These are phyloP conservation scores for Calocybe cyanea DNA, from an alignment of 768 basidiomycete species.

Conservation along the genomic window DNA sequence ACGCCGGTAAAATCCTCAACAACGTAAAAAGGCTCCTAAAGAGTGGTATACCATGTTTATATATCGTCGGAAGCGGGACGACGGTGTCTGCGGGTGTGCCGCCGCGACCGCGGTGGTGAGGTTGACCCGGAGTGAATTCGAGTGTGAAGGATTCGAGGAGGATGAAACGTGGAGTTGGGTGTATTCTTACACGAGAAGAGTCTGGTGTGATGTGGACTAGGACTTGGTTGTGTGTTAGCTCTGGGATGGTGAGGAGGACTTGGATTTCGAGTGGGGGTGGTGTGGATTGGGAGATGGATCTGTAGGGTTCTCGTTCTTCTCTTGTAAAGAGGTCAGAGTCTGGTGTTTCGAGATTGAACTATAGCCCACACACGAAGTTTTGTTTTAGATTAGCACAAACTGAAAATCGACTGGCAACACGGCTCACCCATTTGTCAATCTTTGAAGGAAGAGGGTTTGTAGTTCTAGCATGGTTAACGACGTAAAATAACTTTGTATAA, in stretches of 20 bases:
- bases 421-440: constrained; percentile 78
- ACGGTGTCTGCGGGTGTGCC: constrained; percentile 34
- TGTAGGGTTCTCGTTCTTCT: constrained; percentile 56
- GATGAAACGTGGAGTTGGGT: constrained; percentile 65
- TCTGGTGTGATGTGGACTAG: constrained; percentile 63
- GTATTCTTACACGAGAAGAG: constrained; percentile 57
- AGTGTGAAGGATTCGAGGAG: constrained; percentile 73
- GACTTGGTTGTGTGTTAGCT: constrained; percentile 64
- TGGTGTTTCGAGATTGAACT: constrained; percentile 84
- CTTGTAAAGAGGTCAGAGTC: constrained; percentile 68
- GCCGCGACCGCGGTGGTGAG: not conserved
- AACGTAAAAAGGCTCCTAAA: constrained; percentile 76
- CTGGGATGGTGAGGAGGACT: constrained; percentile 68
- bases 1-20: constrained; percentile 70
- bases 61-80: constrained; percentile 71
- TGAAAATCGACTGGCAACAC: not conserved
- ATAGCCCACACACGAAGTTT: not conserved
- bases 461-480: constrained; percentile 71
- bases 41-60: constrained; percentile 81
- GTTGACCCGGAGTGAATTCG: constrained; percentile 30
- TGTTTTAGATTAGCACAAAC: not conserved
- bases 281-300: constrained; percentile 46
- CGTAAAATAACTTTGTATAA: constrained; percentile 77
- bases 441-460: constrained; percentile 44
- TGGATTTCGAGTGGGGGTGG: constrained; percentile 60